Percentiles rank a stretch among this genome's conserved stretches.
These are phyloP conservation scores for Penicillium maclennaniae DNA, from an alignment of 495 filamentous ascomycete species.

Conservation along the genomic window DNA sequence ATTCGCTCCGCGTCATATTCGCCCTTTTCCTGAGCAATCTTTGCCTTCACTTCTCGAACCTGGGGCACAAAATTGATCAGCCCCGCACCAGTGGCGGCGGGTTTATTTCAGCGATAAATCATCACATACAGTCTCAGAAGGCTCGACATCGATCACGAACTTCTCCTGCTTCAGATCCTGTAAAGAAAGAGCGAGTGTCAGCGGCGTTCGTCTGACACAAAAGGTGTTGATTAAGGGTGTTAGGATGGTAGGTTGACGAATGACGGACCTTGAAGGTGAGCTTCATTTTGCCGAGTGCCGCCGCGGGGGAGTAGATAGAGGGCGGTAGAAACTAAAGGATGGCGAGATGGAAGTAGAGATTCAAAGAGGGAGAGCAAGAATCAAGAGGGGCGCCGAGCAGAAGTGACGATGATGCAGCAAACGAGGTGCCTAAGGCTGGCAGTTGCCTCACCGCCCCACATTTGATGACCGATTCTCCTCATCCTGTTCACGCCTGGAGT, in stretches of 20 bases:
- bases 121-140: conserved; percentile 73
- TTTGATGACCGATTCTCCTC: background rate
- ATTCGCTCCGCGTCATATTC: conserved; percentile 76
- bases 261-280: conserved; percentile 73
- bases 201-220: background rate
- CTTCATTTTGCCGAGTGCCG: conserved; percentile 60
- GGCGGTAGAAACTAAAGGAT: conserved; percentile 1
- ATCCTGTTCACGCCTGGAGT: background rate
- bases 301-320: conserved; percentile 4
- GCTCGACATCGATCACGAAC: conserved; percentile 91
- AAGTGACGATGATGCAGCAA: conserved; percentile 15
- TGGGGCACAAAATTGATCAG: conserved; percentile 40
- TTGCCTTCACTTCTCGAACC: conserved; percentile 86
- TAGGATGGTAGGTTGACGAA: conserved; percentile 7
- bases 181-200: conserved; percentile 15
- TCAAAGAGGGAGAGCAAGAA: conserved; percentile 6
- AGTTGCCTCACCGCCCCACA: conserved; percentile 12
- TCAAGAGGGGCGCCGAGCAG: conserved; percentile 11
- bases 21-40: conserved; percentile 81
- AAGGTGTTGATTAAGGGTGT: conserved; percentile 9
- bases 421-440: conserved; percentile 7
- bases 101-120: background rate
- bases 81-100: conserved; percentile 24
- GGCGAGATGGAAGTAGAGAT: conserved; percentile 11
- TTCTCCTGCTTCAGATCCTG: conserved; percentile 98